These are phyloP conservation scores for Climacium dendroides DNA, from an alignment of 225 moss, liverwort and hornwort genomes.

Conservation along the genomic window DNA sequence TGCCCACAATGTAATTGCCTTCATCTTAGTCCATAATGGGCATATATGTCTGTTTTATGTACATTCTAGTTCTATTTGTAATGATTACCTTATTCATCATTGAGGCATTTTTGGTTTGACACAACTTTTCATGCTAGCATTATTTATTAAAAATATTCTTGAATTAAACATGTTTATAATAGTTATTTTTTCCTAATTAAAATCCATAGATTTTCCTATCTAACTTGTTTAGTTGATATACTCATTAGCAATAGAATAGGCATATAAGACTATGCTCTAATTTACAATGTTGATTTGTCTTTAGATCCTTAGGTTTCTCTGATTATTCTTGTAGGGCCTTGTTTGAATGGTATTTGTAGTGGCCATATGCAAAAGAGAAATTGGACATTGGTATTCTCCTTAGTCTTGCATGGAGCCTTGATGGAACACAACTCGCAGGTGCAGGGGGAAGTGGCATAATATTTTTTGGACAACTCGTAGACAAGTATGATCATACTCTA, in stretches of 20 bases:
- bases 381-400: slow-evolving; percentile 33
- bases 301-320: not conserved
- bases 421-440: slow-evolving; percentile 78
- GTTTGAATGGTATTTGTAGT: slow-evolving; percentile 18
- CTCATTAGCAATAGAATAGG: not conserved
- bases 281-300: not conserved
- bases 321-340: not conserved
- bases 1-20: rapidly evolving
- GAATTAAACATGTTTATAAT: rapidly evolving
- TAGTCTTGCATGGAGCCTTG: slow-evolving; percentile 71
- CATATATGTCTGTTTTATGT: not conserved
- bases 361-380: slow-evolving; percentile 54
- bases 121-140: not conserved
- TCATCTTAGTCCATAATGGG: rapidly evolving
- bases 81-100: not conserved
- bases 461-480: slow-evolving; percentile 58
- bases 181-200: not conserved
- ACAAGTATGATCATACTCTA: slow-evolving; percentile 24
- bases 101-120: too few relatives aligned
- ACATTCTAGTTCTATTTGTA: not conserved
- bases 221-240: not conserved
- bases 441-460: slow-evolving; percentile 32
- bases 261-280: not conserved
- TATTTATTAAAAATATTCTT: not conserved
- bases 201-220: rapidly evolving